Evolutionary conservation across 2,329 filamentous ascomycete genomes (phyloP).

Genomic region (Balansia obtecta): DNA sequence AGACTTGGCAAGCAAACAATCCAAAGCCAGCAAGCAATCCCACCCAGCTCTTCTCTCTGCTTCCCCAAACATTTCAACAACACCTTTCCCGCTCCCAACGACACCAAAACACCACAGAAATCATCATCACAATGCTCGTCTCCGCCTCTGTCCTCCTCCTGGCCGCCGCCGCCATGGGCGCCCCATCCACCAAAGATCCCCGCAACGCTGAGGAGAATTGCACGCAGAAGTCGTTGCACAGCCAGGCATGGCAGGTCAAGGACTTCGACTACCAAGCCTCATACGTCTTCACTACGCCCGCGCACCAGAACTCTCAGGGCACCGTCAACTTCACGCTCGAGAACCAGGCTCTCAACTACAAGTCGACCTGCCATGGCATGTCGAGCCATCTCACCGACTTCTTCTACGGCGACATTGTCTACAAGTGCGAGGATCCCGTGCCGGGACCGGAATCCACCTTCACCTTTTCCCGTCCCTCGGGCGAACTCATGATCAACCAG

Average conservation of each 20-base stretch:
- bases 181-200: slow-evolving; percentile 9
- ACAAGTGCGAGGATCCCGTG: slow-evolving; percentile 28
- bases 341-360: slow-evolving; percentile 30
- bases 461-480: slow-evolving; percentile 25
- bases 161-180: slow-evolving; percentile 13
- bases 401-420: slow-evolving; percentile 34
- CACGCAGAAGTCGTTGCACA: slow-evolving; percentile 10
- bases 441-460: slow-evolving; percentile 24
- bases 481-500: slow-evolving; percentile 31
- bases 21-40: background rate
- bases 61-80: background rate
- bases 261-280: slow-evolving; percentile 36
- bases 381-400: slow-evolving; percentile 33
- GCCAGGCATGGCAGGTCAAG: slow-evolving; percentile 25
- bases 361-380: slow-evolving; percentile 24
- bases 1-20: background rate
- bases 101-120: background rate
- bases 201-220: slow-evolving; percentile 9
- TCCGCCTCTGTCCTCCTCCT: slow-evolving; percentile 13
- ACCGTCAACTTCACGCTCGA: slow-evolving; percentile 35
- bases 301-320: slow-evolving; percentile 37
- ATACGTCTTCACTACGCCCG: slow-evolving; percentile 36
- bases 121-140: slow-evolving; percentile 7
- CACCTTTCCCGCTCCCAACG: background rate
- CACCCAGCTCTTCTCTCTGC: background rate